These are phyloP conservation scores for Gracilaria caudata DNA, from an alignment of 23 red algal species.

Conservation along the genomic window DNA sequence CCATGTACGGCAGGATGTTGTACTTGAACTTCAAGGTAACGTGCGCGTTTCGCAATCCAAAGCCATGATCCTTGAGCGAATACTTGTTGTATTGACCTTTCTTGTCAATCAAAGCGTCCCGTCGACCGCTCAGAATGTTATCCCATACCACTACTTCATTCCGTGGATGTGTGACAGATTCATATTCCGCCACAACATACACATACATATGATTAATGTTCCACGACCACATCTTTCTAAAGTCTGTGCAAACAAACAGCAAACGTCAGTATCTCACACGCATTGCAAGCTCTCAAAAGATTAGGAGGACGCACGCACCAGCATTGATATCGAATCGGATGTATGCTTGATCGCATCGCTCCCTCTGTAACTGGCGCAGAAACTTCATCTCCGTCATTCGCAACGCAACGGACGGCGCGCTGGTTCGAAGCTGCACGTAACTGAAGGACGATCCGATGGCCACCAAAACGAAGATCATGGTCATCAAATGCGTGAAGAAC, in stretches of 20 bases:
- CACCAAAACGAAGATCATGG: conserved; percentile 57
- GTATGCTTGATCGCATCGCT: conserved; percentile 66
- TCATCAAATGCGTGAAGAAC: conserved; percentile 75
- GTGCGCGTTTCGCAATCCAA: conserved; percentile 19
- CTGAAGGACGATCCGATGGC: conserved; percentile 48
- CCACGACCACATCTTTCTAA: conserved; percentile 60
- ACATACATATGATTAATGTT: conserved; percentile 76
- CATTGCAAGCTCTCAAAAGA: too few relatives aligned
- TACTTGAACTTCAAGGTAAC: conserved; percentile 56
- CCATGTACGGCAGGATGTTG: conserved; percentile 70
- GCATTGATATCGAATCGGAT: conserved; percentile 64
- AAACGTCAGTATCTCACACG: too few relatives aligned
- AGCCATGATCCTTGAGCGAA: conserved; percentile 66
- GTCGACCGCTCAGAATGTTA: conserved; percentile 37
- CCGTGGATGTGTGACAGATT: conserved; percentile 25
- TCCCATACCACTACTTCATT: conserved; percentile 76
- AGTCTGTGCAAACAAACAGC: conserved; percentile 7
- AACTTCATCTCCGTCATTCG: conserved; percentile 48
- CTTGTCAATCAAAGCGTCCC: conserved; percentile 10
- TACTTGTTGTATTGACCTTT: conserved; percentile 71
- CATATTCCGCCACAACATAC: conserved; percentile 67
- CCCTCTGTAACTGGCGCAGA: conserved; percentile 39
- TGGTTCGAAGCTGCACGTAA: conserved; percentile 38
- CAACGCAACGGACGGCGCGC: conserved; percentile 24
- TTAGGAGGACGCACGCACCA: neutral